Conservation (phyloP, 1,139 yeast species). For the Keqinozyma sinolaborantium region DNA sequence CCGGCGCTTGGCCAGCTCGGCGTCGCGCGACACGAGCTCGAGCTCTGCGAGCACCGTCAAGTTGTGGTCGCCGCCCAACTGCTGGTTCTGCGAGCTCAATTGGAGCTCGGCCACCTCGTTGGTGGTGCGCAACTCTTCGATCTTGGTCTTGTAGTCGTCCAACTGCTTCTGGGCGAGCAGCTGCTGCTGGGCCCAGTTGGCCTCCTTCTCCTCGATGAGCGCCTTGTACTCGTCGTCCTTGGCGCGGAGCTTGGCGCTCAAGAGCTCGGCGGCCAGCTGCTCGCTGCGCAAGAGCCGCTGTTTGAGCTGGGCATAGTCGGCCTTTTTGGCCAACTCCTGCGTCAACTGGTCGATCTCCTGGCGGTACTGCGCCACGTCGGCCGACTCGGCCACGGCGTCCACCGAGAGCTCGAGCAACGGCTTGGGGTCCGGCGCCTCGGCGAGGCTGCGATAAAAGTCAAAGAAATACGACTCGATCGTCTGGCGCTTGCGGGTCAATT, state of each 20-base stretch:
- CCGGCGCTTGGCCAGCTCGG: conserved; percentile 68
- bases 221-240: conserved; percentile 63
- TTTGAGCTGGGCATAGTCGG: conserved; percentile 79
- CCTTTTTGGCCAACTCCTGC: conserved; percentile 59
- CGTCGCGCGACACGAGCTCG: conserved; percentile 68
- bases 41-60: conserved; percentile 45
- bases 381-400: conserved; percentile 59
- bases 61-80: conserved; percentile 11
- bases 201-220: conserved; percentile 58
- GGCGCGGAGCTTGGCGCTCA: conserved; percentile 44
- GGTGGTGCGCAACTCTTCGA: conserved; percentile 53
- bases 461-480: conserved; percentile 70
- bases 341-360: conserved; percentile 54
- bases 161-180: conserved; percentile 40
- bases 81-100: conserved; percentile 38
- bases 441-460: conserved; percentile 68
- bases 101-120: conserved; percentile 53
- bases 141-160: conserved; percentile 43
- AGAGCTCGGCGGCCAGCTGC: conserved; percentile 51
- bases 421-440: conserved; percentile 92
- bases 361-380: conserved; percentile 51
- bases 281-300: conserved; percentile 56
- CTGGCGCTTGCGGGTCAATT: conserved; percentile 74
- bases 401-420: conserved; percentile 74
- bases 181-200: conserved; percentile 57